phyloP scores from a whole-genome alignment of 2,329 filamentous ascomycete genomes.

The Xylaria digitata region DNA sequence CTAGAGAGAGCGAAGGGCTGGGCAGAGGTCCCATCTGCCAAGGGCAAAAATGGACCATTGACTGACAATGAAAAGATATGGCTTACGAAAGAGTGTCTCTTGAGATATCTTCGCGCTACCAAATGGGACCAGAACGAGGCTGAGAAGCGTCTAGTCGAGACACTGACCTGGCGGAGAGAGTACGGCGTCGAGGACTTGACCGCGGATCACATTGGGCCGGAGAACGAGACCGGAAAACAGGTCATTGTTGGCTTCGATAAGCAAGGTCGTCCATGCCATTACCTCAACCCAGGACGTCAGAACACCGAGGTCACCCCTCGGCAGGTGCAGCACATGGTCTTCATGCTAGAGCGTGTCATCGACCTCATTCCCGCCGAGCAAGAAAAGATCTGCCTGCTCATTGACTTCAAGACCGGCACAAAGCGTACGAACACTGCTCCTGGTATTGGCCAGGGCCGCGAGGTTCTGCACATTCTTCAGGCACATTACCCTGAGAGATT shows the following conservation, averaged over 20 bases:
- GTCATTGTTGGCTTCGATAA: slow-evolving; percentile 89
- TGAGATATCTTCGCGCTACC: slow-evolving; percentile 91
- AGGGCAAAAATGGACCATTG: slow-evolving; percentile 71
- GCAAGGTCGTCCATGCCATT: slow-evolving; percentile 85
- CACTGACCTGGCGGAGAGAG: slow-evolving; percentile 88
- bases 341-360: slow-evolving; percentile 91
- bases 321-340: slow-evolving; percentile 94
- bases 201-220: slow-evolving; percentile 86
- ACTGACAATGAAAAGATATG: slow-evolving; percentile 86
- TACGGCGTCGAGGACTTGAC: slow-evolving; percentile 86
- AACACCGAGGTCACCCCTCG: slow-evolving; percentile 89
- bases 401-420: slow-evolving; percentile 89
- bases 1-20: slow-evolving; percentile 77
- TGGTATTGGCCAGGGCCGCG: slow-evolving; percentile 78
- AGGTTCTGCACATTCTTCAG: slow-evolving; percentile 91
- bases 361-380: slow-evolving; percentile 89
- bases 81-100: slow-evolving; percentile 90
- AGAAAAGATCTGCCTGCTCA: slow-evolving; percentile 86
- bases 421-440: slow-evolving; percentile 76
- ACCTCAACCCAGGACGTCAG: slow-evolving; percentile 88
- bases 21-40: slow-evolving; percentile 71
- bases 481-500: slow-evolving; percentile 95
- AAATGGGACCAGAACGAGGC: slow-evolving; percentile 87
- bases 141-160: slow-evolving; percentile 81
- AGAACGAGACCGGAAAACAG: slow-evolving; percentile 98